phyloP scores from a whole-genome alignment of 148 eudicot genomes.

The Rhododendron williamsianum region DNA sequence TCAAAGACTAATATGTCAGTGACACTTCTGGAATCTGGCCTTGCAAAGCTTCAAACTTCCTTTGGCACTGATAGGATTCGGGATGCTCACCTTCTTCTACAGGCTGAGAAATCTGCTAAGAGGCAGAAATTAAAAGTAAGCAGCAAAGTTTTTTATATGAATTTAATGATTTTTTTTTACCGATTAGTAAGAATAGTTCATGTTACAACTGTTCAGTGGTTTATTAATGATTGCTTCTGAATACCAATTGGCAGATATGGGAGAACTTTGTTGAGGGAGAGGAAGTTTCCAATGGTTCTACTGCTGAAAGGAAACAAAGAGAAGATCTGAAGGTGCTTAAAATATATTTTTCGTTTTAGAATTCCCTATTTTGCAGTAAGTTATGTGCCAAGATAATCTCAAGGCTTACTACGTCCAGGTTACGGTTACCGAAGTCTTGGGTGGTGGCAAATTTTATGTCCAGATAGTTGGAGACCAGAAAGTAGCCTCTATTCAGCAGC shows the following conservation, averaged over 20 bases:
- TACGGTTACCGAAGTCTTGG: slow-evolving; percentile 71
- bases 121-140: slow-evolving; percentile 77
- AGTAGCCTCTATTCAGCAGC: slow-evolving; percentile 69
- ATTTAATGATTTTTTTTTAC: neutral
- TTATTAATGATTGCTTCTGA: neutral
- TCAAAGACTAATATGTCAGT: slow-evolving; percentile 60
- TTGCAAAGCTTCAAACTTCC: slow-evolving; percentile 70
- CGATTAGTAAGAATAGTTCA: neutral
- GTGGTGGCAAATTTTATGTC: slow-evolving; percentile 85
- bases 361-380: neutral
- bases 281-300: slow-evolving; percentile 57
- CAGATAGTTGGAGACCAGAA: slow-evolving; percentile 62
- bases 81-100: slow-evolving; percentile 67
- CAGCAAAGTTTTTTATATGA: neutral
- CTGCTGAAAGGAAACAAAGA: slow-evolving; percentile 56
- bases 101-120: slow-evolving; percentile 86
- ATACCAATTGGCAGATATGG: slow-evolving; percentile 64
- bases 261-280: slow-evolving; percentile 87
- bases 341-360: neutral
- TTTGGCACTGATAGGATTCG: slow-evolving; percentile 72
- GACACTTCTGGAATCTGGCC: slow-evolving; percentile 77
- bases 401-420: slow-evolving; percentile 37
- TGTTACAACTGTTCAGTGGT: neutral
- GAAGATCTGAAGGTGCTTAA: slow-evolving; percentile 66
- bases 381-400: slow-evolving; percentile 1